Conservation (phyloP, 2,329 filamentous ascomycete genomes). For the Lachnellula willkommii region DNA sequence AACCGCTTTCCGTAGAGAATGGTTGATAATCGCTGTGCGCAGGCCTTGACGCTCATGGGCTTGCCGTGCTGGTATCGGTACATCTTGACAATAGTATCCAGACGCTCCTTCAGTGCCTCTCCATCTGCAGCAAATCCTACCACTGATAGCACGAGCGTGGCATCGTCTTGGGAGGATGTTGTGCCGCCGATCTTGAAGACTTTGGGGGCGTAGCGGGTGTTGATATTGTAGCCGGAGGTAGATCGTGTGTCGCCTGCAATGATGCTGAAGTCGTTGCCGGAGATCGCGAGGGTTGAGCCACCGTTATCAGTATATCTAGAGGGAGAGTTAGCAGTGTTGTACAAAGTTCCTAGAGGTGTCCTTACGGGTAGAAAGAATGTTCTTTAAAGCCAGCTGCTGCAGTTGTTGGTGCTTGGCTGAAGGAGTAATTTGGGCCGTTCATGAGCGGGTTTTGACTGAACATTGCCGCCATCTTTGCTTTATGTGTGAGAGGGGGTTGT, state of each 20-base stretch:
- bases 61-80: constrained; percentile 98
- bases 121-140: constrained; percentile 96
- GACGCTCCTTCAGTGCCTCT: constrained; percentile 84
- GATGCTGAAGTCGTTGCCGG: constrained; percentile 90
- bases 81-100: constrained; percentile 96
- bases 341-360: constrained; percentile 1
- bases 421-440: constrained; percentile 65
- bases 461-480: constrained; percentile 54
- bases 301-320: constrained; percentile 93
- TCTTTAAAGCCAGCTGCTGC: constrained; percentile 54
- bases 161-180: constrained; percentile 76
- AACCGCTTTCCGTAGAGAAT: constrained; percentile 97
- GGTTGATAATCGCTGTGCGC: constrained; percentile 88
- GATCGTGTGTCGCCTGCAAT: constrained; percentile 95
- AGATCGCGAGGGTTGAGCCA: constrained; percentile 91
- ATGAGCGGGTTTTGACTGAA: constrained; percentile 65
- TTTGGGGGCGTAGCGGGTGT: constrained; percentile 91
- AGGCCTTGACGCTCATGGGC: constrained; percentile 88
- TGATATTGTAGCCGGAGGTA: constrained; percentile 97
- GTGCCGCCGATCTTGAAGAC: constrained; percentile 96
- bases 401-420: constrained; percentile 54
- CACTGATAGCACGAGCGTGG: constrained; percentile 83
- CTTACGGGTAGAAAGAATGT: constrained; percentile 91
- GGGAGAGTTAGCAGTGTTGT: not conserved
- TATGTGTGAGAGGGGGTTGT: not conserved